phyloP scores from a whole-genome alignment of 495 filamentous ascomycete genomes.

The Tuber microsphaerosporum region DNA sequence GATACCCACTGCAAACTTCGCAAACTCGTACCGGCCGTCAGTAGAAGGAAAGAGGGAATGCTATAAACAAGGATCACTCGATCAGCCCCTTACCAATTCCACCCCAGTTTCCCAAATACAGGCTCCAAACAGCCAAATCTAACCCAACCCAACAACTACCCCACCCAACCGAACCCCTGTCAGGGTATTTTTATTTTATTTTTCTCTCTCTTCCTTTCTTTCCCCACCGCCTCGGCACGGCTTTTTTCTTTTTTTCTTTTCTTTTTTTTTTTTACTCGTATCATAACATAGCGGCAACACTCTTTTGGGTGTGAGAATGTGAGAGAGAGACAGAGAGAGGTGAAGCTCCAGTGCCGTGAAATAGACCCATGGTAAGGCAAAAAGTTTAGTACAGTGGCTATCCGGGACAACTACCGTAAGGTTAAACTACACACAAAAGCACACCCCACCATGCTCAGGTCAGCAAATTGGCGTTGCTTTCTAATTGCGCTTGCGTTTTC shows the following conservation, averaged over 20 bases:
- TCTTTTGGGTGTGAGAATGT: too few species aligned
- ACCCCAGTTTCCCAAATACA: background rate
- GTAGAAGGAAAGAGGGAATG: background rate
- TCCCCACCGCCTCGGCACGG: background rate
- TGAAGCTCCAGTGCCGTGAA: background rate
- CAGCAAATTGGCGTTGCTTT: conserved; percentile 1
- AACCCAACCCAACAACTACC: background rate
- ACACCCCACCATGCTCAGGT: background rate
- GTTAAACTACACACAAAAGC: background rate
- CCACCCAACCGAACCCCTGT: background rate
- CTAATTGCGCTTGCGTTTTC: background rate
- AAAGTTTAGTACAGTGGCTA: background rate
- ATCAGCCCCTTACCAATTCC: conserved; percentile 2
- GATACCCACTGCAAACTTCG: background rate
- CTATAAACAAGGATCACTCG: background rate
- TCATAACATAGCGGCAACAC: too few species aligned
- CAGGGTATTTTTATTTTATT: background rate
- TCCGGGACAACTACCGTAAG: background rate
- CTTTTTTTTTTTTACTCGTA: too few species aligned
- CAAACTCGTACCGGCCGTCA: background rate
- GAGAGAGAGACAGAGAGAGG: background rate
- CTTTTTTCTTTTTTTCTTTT: background rate
- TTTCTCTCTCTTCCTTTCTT: background rate
- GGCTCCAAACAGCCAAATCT: background rate
- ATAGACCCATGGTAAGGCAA: background rate